Base-by-base conservation (phyloP, 2,329 filamentous ascomycete genomes). In the Talaromyces piceae region DNA sequence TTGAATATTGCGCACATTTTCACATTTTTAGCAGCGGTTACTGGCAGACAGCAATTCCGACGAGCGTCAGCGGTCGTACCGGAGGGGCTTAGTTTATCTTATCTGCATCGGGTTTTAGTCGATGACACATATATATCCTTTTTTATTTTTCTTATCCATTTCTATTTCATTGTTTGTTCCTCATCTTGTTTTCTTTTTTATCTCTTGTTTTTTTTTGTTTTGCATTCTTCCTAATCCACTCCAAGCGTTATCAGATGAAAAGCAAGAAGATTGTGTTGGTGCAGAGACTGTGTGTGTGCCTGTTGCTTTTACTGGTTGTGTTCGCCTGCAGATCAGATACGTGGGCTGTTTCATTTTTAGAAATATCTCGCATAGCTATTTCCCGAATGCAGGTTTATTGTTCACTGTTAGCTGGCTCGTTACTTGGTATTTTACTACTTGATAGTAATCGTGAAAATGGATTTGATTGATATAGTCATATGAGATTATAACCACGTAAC, bases 21-120 rank as follows among this genome's bases (percentile, higher is more conserved):
- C n/a, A 41, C 50, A 52, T 52, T 43, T 25, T 52, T 25, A 49
- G 45, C 41, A 49, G 50, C 50, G 39, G 44, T 39, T 47, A 12
- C 20, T 41, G 7, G 18, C 39, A 43, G 22, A 25, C 25, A 26
- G 11, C 44, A 28, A 26, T 18, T n/a, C 44, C 44, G 44, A 12
- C 43, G 23, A 26, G 20, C 39, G 23, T 43, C 23, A 25, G 20
- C 22, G 39, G 13, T 16, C 20, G 27, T 16, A 46, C 16, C 28
- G 25, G 44, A 22, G 25, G 25, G 13, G 44, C 25, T 13, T 43
- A 23, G 13, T 25, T 43, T n/a, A 43, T 43, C 33, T 20, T 37
- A 18, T 9, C 16, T 18, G 13, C n/a, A 43, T 43, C 20, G 13
- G 8, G 13, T 13, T 30, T 20, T 5, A 20, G 18, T 41, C 12